Evolutionary conservation across 805 yeast genomes (phyloP).

Genomic region (Brettanomyces bruxellensis): DNA sequence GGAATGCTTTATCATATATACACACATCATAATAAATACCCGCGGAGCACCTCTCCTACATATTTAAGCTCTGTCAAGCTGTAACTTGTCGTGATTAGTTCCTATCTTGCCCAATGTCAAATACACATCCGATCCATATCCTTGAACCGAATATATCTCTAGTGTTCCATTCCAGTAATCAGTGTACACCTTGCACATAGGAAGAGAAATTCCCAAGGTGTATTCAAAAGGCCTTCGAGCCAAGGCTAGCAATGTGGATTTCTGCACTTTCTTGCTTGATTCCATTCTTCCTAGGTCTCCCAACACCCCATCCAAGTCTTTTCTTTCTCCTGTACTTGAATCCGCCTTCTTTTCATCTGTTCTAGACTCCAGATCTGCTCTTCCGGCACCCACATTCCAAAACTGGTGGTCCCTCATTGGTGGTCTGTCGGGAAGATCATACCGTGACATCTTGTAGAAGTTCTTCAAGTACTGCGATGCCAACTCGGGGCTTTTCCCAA

Average conservation of each 20-base stretch:
- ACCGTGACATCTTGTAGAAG: slow-evolving; percentile 63
- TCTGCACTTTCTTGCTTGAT: slow-evolving; percentile 16
- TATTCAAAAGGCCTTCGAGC: slow-evolving; percentile 65
- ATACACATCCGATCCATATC: slow-evolving; percentile 87
- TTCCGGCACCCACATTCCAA: slow-evolving; percentile 1
- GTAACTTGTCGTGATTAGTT: slow-evolving; percentile 48
- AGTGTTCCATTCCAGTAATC: slow-evolving; percentile 96
- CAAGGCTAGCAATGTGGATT: slow-evolving; percentile 53
- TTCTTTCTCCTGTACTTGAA: not conserved
- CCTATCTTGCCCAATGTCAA: slow-evolving; percentile 76
- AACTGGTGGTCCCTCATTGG: slow-evolving; percentile 15
- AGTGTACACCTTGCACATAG: slow-evolving; percentile 87
- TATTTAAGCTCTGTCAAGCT: slow-evolving; percentile 56
- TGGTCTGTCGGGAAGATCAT: slow-evolving; percentile 29
- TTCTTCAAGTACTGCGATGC: slow-evolving; percentile 53
- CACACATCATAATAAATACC: not conserved
- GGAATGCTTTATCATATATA: not conserved
- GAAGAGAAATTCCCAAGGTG: slow-evolving; percentile 81
- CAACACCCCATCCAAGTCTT: slow-evolving; percentile 16
- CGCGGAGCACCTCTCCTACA: not conserved
- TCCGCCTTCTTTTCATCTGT: not conserved
- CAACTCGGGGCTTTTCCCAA: slow-evolving; percentile 59
- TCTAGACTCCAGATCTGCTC: not conserved
- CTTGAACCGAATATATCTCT: slow-evolving; percentile 74
- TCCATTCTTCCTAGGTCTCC: slow-evolving; percentile 25